Evolutionary conservation across 768 basidiomycete species (phyloP), one percentile per base, ranked within the genome.

Genomic region (Dioszegia aurantiaca): DNA sequence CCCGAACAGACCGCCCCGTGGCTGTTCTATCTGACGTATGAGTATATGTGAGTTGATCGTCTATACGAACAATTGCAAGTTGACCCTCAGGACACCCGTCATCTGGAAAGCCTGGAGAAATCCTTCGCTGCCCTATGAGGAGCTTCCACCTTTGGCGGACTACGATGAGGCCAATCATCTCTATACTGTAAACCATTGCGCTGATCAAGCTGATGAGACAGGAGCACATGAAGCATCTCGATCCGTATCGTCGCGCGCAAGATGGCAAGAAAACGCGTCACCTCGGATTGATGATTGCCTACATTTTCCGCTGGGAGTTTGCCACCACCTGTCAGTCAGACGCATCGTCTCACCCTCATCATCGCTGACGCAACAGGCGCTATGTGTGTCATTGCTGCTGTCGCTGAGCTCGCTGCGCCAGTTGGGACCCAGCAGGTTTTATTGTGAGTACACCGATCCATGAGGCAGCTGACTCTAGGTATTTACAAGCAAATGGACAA

Each of bases 401-500:
- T 56, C 21, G 59, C 64, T 16, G 80, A 62, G 67, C 77, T 80
- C 47, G 71, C 77, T 1, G 72, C 72, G 19, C 77, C 79, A 2
- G 54, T 79, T 33, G 78, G 69, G 26, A 78, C 51, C 81, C 65
- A 80, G 81, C 59, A 78, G 43, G 65, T 82, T 49, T 81, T 40
- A 54, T 70, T 82, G 36, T 84, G 39, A 36, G 52, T 63, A 17
- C 23, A 17, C 11, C 1, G 16, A 49, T 31, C 24, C 5, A 26
- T 10, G 37, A 17, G n/a, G 11, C 19, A 8, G 37, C 51, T 53
- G 23, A 53, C 17, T 4, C 37, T 44, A 63, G 52, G 27, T 76
- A 87, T 65, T 74, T 88, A 17, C 86, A 87, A 74, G 80, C 72
- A 2, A 74, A 78, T 12, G 84, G 83, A 2, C 66, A 80, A 56